phyloP scores from a whole-genome alignment of 1,139 yeast species.

The Pichia norvegensis region DNA sequence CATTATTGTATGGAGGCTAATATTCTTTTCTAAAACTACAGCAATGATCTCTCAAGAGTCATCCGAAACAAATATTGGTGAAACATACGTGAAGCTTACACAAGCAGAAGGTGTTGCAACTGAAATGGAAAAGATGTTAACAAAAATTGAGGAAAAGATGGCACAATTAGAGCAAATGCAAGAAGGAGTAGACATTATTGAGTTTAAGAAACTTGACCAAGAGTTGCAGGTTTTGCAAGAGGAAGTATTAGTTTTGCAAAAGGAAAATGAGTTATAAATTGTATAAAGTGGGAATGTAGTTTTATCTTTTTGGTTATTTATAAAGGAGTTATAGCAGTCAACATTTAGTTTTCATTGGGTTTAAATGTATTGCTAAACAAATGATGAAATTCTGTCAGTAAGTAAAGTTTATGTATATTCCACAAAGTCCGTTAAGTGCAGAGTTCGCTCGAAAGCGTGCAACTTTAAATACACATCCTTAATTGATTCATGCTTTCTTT shows the following conservation, averaged over 20 bases:
- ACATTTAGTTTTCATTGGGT: too few relatives aligned
- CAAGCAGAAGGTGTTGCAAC: conserved; percentile 20
- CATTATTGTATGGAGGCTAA: too few relatives aligned
- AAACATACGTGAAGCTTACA: conserved; percentile 9
- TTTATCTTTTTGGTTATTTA: not conserved
- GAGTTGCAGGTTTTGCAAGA: conserved; percentile 8
- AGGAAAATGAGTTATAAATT: not conserved
- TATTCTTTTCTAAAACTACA: not conserved
- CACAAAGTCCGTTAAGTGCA: too few relatives aligned
- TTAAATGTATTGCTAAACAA: too few relatives aligned
- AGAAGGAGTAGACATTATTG: not conserved
- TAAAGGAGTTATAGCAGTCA: too few relatives aligned
- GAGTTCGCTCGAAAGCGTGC: too few relatives aligned
- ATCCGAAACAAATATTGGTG: conserved; percentile 2
- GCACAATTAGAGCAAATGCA: conserved; percentile 27
- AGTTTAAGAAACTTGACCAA: conserved; percentile 2
- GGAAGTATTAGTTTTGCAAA: conserved; percentile 5
- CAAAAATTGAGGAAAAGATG: conserved; percentile 47
- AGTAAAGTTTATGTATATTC: too few relatives aligned
- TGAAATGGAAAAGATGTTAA: conserved; percentile 47
- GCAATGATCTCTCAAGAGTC: not conserved
- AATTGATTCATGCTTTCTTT: too few relatives aligned
- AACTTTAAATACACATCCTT: too few relatives aligned
- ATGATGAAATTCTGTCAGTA: too few relatives aligned
- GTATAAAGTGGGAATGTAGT: not conserved